These are phyloP conservation scores for Sclerospora graminicola DNA, from an alignment of 352 stramenopile species.

Conservation along the genomic window DNA sequence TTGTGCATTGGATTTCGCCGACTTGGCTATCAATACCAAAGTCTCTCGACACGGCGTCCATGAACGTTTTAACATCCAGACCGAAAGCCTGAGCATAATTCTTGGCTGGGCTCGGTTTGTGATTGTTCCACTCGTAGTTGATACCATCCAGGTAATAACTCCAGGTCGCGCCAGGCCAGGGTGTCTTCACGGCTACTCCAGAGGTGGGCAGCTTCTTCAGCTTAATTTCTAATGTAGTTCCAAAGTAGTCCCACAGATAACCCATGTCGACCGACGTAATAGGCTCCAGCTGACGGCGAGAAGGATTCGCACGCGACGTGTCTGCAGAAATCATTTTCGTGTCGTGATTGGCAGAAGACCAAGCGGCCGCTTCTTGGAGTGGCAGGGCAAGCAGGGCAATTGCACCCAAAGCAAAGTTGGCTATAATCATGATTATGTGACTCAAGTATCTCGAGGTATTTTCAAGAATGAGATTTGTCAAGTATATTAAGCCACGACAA, in stretches of 20 bases:
- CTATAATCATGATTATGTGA: no score
- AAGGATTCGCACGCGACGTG: no score
- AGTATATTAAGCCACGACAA: no score
- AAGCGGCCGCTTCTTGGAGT: no score
- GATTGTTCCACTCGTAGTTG: conserved; percentile 27
- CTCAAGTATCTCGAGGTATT: no score
- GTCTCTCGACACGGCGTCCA: conserved; percentile 22
- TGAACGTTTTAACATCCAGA: conserved; percentile 24
- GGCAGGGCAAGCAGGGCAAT: no score
- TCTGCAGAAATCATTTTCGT: no score
- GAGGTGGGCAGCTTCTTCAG: conserved; percentile 15
- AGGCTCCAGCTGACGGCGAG: no score
- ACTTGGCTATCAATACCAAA: conserved; percentile 15
- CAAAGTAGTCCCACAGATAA: conserved; percentile 18
- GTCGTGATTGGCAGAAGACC: no score
- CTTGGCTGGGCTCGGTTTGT: conserved; percentile 15
- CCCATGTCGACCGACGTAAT: no score
- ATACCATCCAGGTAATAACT: conserved; percentile 52
- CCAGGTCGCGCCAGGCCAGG: conserved; percentile 53
- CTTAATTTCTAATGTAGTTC: conserved; percentile 14
- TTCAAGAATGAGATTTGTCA: no score
- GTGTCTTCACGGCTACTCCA: conserved; percentile 1
- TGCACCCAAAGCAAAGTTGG: no score
- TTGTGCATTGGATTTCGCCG: neutral
- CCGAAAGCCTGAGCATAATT: conserved; percentile 47